Evolutionary conservation across 2,329 filamentous ascomycete genomes (phyloP).

Genomic region (Plectosphaerella cucumerina): DNA sequence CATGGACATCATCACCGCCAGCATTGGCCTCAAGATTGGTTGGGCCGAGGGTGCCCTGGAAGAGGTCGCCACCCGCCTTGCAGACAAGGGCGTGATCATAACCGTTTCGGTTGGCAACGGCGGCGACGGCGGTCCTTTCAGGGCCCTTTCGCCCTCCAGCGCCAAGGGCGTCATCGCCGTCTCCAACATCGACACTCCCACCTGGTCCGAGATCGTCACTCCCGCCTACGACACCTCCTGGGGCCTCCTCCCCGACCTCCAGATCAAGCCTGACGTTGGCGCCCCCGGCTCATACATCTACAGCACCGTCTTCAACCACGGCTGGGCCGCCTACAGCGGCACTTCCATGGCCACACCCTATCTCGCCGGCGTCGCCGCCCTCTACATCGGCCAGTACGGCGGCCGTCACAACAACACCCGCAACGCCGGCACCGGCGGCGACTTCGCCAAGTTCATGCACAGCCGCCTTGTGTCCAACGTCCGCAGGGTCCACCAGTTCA

Average conservation of each 20-base stretch:
- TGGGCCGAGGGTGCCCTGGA: conserved; percentile 30
- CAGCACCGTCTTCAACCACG: conserved; percentile 31
- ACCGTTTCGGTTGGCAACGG: conserved; percentile 49
- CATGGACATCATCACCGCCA: conserved; percentile 38
- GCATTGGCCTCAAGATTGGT: conserved; percentile 32
- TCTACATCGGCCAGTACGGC: conserved; percentile 23
- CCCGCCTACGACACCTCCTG: conserved; percentile 32
- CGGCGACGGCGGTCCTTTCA: conserved; percentile 44
- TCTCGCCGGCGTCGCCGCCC: conserved; percentile 32
- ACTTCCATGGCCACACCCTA: conserved; percentile 42
- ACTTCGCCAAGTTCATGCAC: conserved; percentile 11
- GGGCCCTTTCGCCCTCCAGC: conserved; percentile 32
- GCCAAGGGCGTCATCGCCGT: conserved; percentile 37
- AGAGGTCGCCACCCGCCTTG: conserved; percentile 32
- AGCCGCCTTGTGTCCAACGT: conserved; percentile 12
- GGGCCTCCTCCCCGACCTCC: conserved; percentile 37
- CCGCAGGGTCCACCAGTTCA: not conserved
- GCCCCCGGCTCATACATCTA: conserved; percentile 34
- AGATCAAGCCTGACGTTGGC: conserved; percentile 37
- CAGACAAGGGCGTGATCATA: conserved; percentile 42
- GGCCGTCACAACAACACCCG: conserved; percentile 13
- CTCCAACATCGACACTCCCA: conserved; percentile 32
- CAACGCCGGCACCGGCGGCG: conserved; percentile 3
- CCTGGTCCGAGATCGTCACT: conserved; percentile 21
- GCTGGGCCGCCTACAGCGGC: conserved; percentile 31